phyloP scores from a whole-genome alignment of 331 rosid genomes.

The Stylosanthes scabra region DNA sequence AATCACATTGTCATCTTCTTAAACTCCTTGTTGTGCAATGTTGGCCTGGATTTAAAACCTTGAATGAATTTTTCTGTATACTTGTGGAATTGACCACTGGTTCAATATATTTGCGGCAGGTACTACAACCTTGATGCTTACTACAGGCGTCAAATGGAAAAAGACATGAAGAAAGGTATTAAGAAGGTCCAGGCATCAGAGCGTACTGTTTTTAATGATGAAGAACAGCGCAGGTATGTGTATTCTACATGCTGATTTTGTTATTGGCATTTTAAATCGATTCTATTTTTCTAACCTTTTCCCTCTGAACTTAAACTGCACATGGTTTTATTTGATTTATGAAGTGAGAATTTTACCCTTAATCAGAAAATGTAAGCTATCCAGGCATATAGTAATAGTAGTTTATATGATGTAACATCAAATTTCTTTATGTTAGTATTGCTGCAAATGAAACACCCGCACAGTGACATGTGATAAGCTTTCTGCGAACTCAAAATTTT shows the following conservation, averaged over 20 bases:
- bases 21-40: slow-evolving; percentile 21
- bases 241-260: neutral
- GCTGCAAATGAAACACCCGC: neutral
- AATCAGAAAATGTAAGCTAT: neutral
- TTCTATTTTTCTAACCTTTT: neutral
- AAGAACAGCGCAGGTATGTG: slow-evolving; percentile 83
- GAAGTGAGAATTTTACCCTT: slow-evolving; percentile 14
- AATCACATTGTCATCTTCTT: slow-evolving; percentile 18
- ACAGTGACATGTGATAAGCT: neutral
- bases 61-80: slow-evolving; percentile 18
- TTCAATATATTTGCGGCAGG: slow-evolving; percentile 56
- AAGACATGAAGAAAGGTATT: slow-evolving; percentile 65
- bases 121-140: slow-evolving; percentile 89
- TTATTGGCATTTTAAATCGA: slow-evolving; percentile 25
- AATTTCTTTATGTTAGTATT: slow-evolving; percentile 21
- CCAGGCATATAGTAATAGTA: neutral
- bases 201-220: slow-evolving; percentile 88
- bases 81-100: slow-evolving; percentile 24
- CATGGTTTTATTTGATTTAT: slow-evolving; percentile 26
- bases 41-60: slow-evolving; percentile 22
- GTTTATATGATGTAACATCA: slow-evolving; percentile 7
- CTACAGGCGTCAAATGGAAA: slow-evolving; percentile 72
- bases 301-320: neutral
- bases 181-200: slow-evolving; percentile 63
- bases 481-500: slow-evolving; percentile 23